phyloP scores from a whole-genome alignment of 805 yeast species.

The Ogataea thermomethanolica region DNA sequence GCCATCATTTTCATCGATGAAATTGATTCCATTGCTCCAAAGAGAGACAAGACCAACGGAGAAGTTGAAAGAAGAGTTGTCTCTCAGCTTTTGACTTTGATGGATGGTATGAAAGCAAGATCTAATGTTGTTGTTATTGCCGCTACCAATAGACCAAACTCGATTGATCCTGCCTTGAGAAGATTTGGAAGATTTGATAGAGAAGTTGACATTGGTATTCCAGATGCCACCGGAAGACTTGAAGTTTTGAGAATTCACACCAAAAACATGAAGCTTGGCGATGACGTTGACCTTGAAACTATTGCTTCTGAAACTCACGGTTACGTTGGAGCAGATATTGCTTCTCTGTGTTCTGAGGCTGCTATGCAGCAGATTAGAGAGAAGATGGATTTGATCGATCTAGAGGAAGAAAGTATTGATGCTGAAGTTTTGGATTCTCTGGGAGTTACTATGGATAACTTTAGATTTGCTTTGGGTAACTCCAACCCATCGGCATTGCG shows the following conservation, averaged over 20 bases:
- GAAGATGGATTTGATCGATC: constrained; percentile 96
- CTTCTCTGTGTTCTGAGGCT: constrained; percentile 98
- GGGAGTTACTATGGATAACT: constrained; percentile 99
- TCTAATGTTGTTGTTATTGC: constrained; percentile 97
- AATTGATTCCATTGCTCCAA: constrained; percentile 98
- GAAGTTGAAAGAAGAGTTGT: constrained; percentile 99
- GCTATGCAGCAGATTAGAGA: constrained; percentile 99
- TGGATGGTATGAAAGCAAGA: constrained; percentile 99
- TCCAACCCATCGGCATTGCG: constrained; percentile 98
- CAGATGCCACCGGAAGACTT: constrained; percentile 97
- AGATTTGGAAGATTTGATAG: constrained; percentile 84
- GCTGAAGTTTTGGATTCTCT: constrained; percentile 94
- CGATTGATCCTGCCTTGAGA: constrained; percentile 81
- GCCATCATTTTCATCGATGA: constrained; percentile 97
- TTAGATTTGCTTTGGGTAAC: constrained; percentile 94
- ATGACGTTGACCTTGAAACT: constrained; percentile 91
- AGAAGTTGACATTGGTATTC: constrained; percentile 86
- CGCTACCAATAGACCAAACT: constrained; percentile 88
- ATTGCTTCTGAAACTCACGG: constrained; percentile 98
- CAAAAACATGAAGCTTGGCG: constrained; percentile 95
- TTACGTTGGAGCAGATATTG: constrained; percentile 98
- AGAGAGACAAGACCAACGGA: constrained; percentile 99
- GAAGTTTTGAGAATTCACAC: constrained; percentile 97
- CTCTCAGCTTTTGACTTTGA: constrained; percentile 91
- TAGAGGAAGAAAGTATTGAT: constrained; percentile 94